phyloP scores from a whole-genome alignment of 495 filamentous ascomycete genomes.

The Delitschia confertaspora region DNA sequence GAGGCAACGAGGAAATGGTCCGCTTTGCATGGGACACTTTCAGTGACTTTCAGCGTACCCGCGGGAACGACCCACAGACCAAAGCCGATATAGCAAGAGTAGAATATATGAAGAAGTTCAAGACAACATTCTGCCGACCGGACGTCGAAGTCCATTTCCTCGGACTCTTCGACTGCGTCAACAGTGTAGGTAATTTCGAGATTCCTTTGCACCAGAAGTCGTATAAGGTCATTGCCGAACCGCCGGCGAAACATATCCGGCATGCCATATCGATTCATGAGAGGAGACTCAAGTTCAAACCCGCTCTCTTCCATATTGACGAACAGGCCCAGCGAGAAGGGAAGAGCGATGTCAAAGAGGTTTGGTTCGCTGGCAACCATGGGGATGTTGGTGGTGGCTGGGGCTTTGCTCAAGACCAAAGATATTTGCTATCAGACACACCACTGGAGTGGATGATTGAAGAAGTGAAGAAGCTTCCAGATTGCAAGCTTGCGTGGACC shows the following conservation, averaged over 20 bases:
- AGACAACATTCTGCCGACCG: slow-evolving; percentile 5
- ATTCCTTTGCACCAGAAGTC: not conserved
- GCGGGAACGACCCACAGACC: not conserved
- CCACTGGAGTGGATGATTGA: slow-evolving; percentile 5
- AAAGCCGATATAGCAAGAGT: not conserved
- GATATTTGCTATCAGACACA: slow-evolving; percentile 2
- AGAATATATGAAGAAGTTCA: slow-evolving; percentile 2
- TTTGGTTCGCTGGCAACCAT: slow-evolving; percentile 16
- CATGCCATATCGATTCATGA: slow-evolving; percentile 15
- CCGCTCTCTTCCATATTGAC: slow-evolving; percentile 7
- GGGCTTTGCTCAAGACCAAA: not conserved
- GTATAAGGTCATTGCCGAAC: not conserved
- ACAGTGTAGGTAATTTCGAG: slow-evolving; percentile 9
- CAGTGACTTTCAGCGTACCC: slow-evolving; percentile 1
- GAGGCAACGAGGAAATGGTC: slow-evolving; percentile 19
- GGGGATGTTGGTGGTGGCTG: slow-evolving; percentile 17
- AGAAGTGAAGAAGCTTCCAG: not conserved
- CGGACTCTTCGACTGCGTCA: slow-evolving; percentile 15
- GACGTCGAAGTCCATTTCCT: slow-evolving; percentile 13
- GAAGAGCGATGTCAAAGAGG: slow-evolving; percentile 9
- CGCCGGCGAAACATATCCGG: slow-evolving; percentile 3
- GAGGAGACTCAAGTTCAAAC: slow-evolving; percentile 11
- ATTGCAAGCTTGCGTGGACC: too few species aligned
- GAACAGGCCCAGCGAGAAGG: not conserved
- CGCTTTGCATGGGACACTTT: slow-evolving; percentile 13